Evolutionary conservation across 1,284 basidiomycete species (phyloP), one percentile per base, ranked within the genome.

Genomic region (Ustilago shanxiensis): DNA sequence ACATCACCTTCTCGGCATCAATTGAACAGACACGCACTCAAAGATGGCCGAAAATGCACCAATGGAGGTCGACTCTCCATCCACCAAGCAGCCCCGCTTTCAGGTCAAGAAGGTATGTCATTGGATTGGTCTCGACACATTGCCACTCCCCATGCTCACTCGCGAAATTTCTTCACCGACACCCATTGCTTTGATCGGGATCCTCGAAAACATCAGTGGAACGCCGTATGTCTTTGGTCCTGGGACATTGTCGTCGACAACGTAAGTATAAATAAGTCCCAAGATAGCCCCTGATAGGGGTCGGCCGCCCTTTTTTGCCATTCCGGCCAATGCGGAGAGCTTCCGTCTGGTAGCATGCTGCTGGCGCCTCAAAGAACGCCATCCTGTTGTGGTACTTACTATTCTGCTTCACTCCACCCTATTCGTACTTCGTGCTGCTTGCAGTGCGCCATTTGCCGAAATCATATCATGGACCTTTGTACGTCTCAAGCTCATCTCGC

Each of bases 381-480:
- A 49, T 22, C 3, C 3, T 6, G 22, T 13, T 20, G 2, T 6
- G 5, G 22, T 49, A 18, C 47, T 49, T 6, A 49, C 26, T 24
- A 49, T 7, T 22, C 2, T 11, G 20, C 8, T 7, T 18, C 62
- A 65, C 13, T 54, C 64, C 14, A n/a, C 18, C 7, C 28, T 37
- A n/a, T 20, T 29, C n/a, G 22, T 6, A 22, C 41, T 51, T 57
- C 8, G 47, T 47, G 11, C 10, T 37, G 44, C 14, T 1, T 26
- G 20, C 70, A 85, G 83, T 86, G 84, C 57, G 84, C 84, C 49
- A 86, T 86, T 53, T 86, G 84, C 79, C 74, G 84, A 28, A 86
- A 86, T 56, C 84, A 86, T 57, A 85, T 86, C 75, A 86, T 86
- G 84, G 84, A 86, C 60, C 79, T 86, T 31, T 86, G 83, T 82